Evolutionary conservation across 805 yeast genomes (phyloP), one percentile per base, ranked within the genome.

Genomic region (Candida silvatica): DNA sequence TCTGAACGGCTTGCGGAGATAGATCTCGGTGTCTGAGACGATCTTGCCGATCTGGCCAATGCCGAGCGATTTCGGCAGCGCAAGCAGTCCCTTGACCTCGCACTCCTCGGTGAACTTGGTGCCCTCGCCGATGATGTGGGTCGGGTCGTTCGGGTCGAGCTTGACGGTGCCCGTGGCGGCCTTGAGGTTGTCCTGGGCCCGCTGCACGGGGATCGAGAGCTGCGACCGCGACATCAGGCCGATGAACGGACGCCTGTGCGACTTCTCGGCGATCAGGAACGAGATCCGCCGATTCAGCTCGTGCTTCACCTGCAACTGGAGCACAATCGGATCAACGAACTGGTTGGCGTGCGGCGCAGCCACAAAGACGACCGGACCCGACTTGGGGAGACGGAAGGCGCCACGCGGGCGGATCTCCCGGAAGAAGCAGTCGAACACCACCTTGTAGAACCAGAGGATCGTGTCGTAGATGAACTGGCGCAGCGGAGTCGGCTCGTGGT

Each of bases 341-440:
- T 87, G 95, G 57, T 86, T 86, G 6, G 86, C 86, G 56, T 81
- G 88, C 2, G 90, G 90, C 2, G 88, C 88, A 28, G 80, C 85
- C 25, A 81, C 88, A 47, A 80, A 72, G 37, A 81, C 77, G n/a
- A 80, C 73, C 1, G 88, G 80, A 0, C 80, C 82, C 7, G 63
- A 49, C 29, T 66, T 63, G 2, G 83, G 82, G 23, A 77, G 51
- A 32, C 77, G 65, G 49, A 71, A 77, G 0, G 80, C 80, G 9
- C 90, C 90, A 35, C 87, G 64, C 1, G 83, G 74, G 36, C 82
- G 64, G 30, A 81, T 77, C 49, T 82, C 90, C 39, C 90, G 60
- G 58, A 82, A 82, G 57, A 82, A 82, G 40, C 78, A 71, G 47
- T 72, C 77, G 45, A 72, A 61, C 4, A 59, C 49, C 15, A 60